A percentile compares a stretch with the other conserved stretches of the same genome.
Evolutionary conservation across 352 stramenopile genomes (phyloP).

Genomic region (Aphanomyces astaci): DNA sequence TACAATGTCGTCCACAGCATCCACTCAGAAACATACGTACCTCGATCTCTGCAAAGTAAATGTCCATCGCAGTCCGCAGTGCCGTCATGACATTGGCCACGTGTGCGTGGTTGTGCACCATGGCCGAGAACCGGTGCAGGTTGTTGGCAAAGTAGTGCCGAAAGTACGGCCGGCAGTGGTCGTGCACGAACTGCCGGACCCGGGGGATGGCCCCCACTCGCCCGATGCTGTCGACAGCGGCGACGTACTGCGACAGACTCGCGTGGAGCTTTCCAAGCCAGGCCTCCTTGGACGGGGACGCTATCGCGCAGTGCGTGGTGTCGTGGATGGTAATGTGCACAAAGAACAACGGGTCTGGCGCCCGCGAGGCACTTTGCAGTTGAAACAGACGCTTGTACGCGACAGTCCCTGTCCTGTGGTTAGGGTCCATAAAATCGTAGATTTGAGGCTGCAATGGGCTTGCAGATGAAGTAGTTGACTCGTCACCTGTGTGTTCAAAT

Average conservation of each 20-base stretch:
- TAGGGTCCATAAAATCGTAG: too few relatives aligned
- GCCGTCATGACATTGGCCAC: background rate
- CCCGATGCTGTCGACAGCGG: background rate
- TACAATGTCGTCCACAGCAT: too few relatives aligned
- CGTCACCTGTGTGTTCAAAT: background rate
- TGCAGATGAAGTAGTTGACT: background rate
- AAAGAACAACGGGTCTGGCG: slow-evolving; percentile 4
- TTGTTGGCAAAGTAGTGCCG: background rate
- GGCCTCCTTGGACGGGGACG: background rate
- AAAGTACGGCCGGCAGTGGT: slow-evolving; percentile 5
- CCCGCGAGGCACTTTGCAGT: background rate
- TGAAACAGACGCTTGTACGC: slow-evolving; percentile 17
- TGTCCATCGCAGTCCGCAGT: background rate
- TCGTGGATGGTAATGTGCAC: background rate
- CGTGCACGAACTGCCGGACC: background rate
- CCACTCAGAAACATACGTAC: background rate
- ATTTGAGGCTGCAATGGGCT: too few relatives aligned
- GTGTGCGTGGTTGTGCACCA: background rate
- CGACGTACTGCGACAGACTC: background rate
- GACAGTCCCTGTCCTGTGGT: background rate
- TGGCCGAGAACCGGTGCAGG: background rate
- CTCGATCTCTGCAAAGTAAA: slow-evolving; percentile 17
- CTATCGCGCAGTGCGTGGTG: background rate
- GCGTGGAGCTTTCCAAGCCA: background rate
- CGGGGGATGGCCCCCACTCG: background rate